Percentiles rank a stretch among this genome's conserved stretches.
phyloP scores from a whole-genome alignment of 768 basidiomycete species.

The Pleurotus pulmonarius region DNA sequence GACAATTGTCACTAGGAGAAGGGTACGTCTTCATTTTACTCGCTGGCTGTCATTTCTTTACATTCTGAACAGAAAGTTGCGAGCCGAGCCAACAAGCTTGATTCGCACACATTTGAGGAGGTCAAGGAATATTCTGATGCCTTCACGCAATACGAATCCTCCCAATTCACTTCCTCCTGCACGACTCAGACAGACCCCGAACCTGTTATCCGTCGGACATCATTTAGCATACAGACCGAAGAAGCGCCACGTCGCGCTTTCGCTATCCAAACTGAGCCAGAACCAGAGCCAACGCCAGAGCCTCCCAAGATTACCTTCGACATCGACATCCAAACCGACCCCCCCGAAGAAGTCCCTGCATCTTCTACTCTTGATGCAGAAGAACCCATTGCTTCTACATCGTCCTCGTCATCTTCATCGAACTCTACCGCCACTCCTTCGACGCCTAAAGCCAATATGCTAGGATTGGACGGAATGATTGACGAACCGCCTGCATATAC shows the following conservation, averaged over 20 bases:
- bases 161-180: conserved; percentile 42
- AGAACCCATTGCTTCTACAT: conserved; percentile 67
- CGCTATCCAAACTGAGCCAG: conserved; percentile 28
- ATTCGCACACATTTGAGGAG: conserved; percentile 55
- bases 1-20: conserved; percentile 83
- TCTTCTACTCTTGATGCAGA: conserved; percentile 39
- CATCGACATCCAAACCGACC: conserved; percentile 67
- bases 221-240: conserved; percentile 60
- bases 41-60: conserved; percentile 1
- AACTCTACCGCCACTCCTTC: conserved; percentile 63
- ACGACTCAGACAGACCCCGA: conserved; percentile 63
- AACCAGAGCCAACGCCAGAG: conserved; percentile 22
- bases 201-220: conserved; percentile 39
- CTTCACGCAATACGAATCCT: conserved; percentile 64
- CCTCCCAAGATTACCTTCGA: conserved; percentile 37
- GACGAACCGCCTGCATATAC: conserved; percentile 78
- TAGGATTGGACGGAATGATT: conserved; percentile 23
- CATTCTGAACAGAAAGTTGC: conserved; percentile 55
- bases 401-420: conserved; percentile 18
- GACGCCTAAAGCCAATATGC: conserved; percentile 52
- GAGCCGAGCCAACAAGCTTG: conserved; percentile 50
- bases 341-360: conserved; percentile 26
- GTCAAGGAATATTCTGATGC: conserved; percentile 75
- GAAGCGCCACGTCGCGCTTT: conserved; percentile 22
- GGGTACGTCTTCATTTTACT: conserved; percentile 37